Conservation (phyloP, 371 early-diverging fungal genomes). For the Encephalitozoon cuniculi region DNA sequence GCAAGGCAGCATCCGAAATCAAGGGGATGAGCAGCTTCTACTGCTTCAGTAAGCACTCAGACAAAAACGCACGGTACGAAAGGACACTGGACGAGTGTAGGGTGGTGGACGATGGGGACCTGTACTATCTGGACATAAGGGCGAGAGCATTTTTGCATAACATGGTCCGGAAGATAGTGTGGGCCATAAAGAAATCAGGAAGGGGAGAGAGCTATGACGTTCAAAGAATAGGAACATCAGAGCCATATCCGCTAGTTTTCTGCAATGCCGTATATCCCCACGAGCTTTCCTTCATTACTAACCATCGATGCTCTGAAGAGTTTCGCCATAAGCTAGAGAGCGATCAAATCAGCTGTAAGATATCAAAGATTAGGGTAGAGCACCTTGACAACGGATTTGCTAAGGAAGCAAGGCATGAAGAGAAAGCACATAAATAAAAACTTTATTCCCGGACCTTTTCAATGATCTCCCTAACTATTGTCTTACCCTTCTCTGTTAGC, state of each 20-base stretch:
- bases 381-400: neutral
- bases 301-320: neutral
- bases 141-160: slow-evolving; percentile 58
- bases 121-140: slow-evolving; percentile 48
- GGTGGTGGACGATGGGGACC: slow-evolving; percentile 18
- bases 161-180: slow-evolving; percentile 60
- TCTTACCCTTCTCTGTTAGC: slow-evolving; percentile 33
- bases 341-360: neutral
- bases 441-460: slow-evolving; percentile 31
- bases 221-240: slow-evolving; percentile 29
- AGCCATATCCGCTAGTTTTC: slow-evolving; percentile 49
- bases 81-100: slow-evolving; percentile 24
- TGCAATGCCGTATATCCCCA: slow-evolving; percentile 20
- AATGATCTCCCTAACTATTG: slow-evolving; percentile 35
- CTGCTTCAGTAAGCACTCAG: slow-evolving; percentile 35
- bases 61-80: slow-evolving; percentile 33
- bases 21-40: slow-evolving; percentile 38
- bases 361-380: neutral
- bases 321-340: neutral
- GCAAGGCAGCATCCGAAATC: slow-evolving; percentile 22
- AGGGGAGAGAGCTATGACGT: slow-evolving; percentile 18
- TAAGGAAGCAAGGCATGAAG: neutral
- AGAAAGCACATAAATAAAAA: slow-evolving; percentile 1
- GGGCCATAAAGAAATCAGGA: slow-evolving; percentile 36
- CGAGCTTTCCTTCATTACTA: slow-evolving; percentile 17